Percentiles rank a stretch among this genome's conserved stretches.
Conservation (phyloP, 805 yeast genomes). For the Diddensiella transvaalensis region DNA sequence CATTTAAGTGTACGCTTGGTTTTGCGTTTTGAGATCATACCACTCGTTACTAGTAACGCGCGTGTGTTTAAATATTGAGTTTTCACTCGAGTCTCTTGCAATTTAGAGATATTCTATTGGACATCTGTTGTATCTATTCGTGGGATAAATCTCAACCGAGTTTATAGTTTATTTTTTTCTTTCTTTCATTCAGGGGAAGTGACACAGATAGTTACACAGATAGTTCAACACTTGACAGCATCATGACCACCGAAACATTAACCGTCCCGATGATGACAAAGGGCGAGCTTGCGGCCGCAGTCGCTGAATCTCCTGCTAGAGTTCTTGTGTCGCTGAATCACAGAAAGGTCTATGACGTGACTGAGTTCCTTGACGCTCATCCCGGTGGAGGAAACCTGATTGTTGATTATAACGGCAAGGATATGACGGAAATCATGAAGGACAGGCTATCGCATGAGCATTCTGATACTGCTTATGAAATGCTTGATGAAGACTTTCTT, state of each 20-base stretch:
- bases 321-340: conserved; percentile 74
- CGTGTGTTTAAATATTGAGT: no score
- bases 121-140: no score
- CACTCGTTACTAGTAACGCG: no score
- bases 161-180: not conserved
- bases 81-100: no score
- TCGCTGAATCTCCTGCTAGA: conserved; percentile 44
- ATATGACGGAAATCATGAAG: conserved; percentile 65
- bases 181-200: not conserved
- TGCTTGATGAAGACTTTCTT: conserved; percentile 74
- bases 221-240: no score
- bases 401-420: conserved; percentile 37
- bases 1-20: no score
- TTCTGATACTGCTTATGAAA: conserved; percentile 80
- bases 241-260: not conserved
- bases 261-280: conserved; percentile 54
- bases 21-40: no score
- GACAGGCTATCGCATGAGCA: conserved; percentile 74
- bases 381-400: conserved; percentile 65
- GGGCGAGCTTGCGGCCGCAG: conserved; percentile 43
- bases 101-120: no score
- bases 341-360: conserved; percentile 81
- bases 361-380: conserved; percentile 66
- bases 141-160: no score
- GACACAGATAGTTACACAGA: no score